Evolutionary conservation across 495 filamentous ascomycete species (phyloP).

Genomic region (Aspergillus coremiiformis): DNA sequence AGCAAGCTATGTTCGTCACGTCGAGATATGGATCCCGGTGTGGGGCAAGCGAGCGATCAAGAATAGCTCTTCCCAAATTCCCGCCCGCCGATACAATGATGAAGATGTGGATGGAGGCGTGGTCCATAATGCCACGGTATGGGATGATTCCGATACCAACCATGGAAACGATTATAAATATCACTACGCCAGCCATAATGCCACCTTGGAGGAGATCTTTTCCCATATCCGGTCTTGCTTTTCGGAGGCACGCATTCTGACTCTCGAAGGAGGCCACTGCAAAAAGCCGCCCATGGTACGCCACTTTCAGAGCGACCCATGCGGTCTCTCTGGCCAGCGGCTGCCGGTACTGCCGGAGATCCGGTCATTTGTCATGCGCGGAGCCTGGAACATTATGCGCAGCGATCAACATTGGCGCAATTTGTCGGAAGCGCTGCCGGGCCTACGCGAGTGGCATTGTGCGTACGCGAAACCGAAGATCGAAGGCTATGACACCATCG

Average conservation of each 20-base stretch:
- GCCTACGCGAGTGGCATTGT: slow-evolving; percentile 62
- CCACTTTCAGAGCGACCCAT: slow-evolving; percentile 39
- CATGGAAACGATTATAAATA: slow-evolving; percentile 36
- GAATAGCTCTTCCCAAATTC: slow-evolving; percentile 21
- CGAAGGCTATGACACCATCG: slow-evolving; percentile 59
- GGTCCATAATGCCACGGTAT: slow-evolving; percentile 18
- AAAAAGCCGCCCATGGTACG: slow-evolving; percentile 60
- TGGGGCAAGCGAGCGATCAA: slow-evolving; percentile 48
- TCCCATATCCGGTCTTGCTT: slow-evolving; percentile 49
- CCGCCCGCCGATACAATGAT: slow-evolving; percentile 29
- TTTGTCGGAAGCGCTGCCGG: slow-evolving; percentile 53
- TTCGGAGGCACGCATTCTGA: slow-evolving; percentile 54
- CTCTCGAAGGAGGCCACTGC: slow-evolving; percentile 68
- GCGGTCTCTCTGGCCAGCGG: slow-evolving; percentile 17
- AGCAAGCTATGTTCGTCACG: slow-evolving; percentile 55
- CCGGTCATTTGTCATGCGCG: slow-evolving; percentile 59
- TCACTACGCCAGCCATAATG: slow-evolving; percentile 49
- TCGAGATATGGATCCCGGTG: slow-evolving; percentile 68
- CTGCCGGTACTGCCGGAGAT: slow-evolving; percentile 40
- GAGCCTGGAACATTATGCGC: slow-evolving; percentile 69
- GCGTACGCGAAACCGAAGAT: slow-evolving; percentile 62
- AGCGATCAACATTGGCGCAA: slow-evolving; percentile 54
- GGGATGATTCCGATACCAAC: slow-evolving; percentile 31
- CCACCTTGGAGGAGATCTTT: slow-evolving; percentile 61
- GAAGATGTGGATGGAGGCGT: slow-evolving; percentile 35